These are phyloP conservation scores for Rhizopus stolonifer DNA, from an alignment of 371 early-diverging fungal genomes.

Conservation along the genomic window DNA sequence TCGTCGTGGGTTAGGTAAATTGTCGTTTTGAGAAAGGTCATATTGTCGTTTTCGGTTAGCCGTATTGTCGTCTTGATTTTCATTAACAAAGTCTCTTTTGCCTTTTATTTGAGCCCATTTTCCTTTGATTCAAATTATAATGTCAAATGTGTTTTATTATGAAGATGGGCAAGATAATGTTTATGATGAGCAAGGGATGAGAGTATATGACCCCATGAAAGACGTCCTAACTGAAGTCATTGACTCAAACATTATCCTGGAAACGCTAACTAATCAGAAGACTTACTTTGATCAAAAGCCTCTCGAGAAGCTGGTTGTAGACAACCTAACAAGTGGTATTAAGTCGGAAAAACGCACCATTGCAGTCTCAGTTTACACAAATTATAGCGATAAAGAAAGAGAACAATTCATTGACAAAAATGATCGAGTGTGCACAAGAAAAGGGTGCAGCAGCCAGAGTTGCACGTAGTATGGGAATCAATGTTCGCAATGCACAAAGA, in stretches of 20 bases:
- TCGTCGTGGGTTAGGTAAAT: constrained; percentile 6
- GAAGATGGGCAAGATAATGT: constrained; percentile 18
- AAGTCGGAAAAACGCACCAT: constrained; percentile 6
- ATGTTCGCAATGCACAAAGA: constrained; percentile 7
- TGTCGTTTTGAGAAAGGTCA: constrained; percentile 8
- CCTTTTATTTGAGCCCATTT: constrained; percentile 11
- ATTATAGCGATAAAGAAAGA: constrained; percentile 10
- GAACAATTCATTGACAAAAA: constrained; percentile 8
- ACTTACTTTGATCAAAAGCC: constrained; percentile 5
- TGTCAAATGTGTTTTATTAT: constrained; percentile 8
- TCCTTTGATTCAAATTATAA: constrained; percentile 11
- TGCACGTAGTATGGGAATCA: constrained; percentile 8
- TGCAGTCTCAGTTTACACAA: constrained; percentile 3
- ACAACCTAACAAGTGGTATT: constrained; percentile 9
- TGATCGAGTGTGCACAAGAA: constrained; percentile 8
- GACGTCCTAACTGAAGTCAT: constrained; percentile 6
- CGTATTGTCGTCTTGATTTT: neutral
- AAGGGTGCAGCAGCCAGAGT: constrained; percentile 6
- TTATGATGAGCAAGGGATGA: constrained; percentile 13
- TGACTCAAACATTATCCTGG: constrained; percentile 8
- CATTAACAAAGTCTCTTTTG: constrained; percentile 9
- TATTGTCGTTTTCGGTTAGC: constrained; percentile 7
- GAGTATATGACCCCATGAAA: constrained; percentile 13
- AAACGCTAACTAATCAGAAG: constrained; percentile 6
- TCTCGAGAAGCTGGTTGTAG: constrained; percentile 5